Evolutionary conservation across 1,284 basidiomycete genomes (phyloP), one percentile per base, ranked within the genome.

Genomic region (Boletus coffeatus): DNA sequence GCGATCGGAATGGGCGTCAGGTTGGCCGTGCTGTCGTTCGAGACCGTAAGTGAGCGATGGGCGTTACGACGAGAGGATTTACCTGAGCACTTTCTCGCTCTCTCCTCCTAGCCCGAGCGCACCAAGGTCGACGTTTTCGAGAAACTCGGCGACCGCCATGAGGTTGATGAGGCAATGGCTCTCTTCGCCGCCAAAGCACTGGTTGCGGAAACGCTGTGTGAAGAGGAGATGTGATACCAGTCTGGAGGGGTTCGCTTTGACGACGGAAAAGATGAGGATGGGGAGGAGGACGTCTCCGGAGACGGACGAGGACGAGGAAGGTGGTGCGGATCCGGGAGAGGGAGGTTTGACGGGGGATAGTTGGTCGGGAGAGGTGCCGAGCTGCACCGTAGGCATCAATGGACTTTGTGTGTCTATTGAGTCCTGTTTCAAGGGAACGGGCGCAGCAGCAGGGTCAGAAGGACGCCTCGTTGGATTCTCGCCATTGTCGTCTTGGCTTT

Each of bases 91-190:
- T 60, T 81, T 83, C 66, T 83, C 83, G 13, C 81, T 81, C 32
- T 88, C 86, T 5, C 85, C 86, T 5, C 85, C 85, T 9, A 97
- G 78, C 0, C 94, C 94, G 11, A 98, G 79, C 5, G 87, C 90
- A 8, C 83, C 86, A 59, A 96, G 79, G 74, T 96, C 93, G 29
- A 97, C 93, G 69, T 94, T 92, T 76, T 96, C 93, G 50, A 98
- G 78, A 73, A 97, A 98, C 70, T 96, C 94, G 2, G 93, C 92
- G 1, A 95, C 94, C 6, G 96, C 96, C 77, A 96, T 88, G 37
- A 96, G 80, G 74, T 97, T 98, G 73, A 97, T 92, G 36, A 96
- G 81, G 66, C 94, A 97, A 73, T 96, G 98, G 60, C 86, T 88
- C 67, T 93, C 91, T 71, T 97, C 94, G 4, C 88, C 92, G 2